Evolutionary conservation across 1,284 basidiomycete genomes (phyloP).

Genomic region (Serendipita sp.): DNA sequence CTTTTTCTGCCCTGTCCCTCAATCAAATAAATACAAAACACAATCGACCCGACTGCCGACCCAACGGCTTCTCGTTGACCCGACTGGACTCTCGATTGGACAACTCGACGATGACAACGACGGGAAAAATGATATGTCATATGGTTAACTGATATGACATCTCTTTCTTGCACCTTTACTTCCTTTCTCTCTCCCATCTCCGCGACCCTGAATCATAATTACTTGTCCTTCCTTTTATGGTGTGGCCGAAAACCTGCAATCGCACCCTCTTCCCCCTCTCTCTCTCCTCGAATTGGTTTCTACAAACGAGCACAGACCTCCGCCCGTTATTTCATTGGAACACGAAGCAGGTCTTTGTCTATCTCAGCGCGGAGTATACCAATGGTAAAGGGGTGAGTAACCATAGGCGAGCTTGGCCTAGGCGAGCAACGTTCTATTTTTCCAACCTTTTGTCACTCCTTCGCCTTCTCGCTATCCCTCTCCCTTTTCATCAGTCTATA

Average conservation of each 20-base stretch:
- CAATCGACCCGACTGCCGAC: too few species aligned
- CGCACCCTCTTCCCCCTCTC: neutral
- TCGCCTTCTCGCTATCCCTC: neutral
- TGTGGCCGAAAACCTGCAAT: constrained; percentile 3
- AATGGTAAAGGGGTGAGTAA: constrained; percentile 52
- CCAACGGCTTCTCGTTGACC: too few species aligned
- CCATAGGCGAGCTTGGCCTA: too few species aligned
- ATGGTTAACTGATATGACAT: too few species aligned
- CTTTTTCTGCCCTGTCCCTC: too few species aligned
- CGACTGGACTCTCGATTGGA: too few species aligned
- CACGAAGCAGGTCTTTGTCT: constrained; percentile 84
- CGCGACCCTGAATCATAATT: constrained; percentile 1
- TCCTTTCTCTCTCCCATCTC: constrained; percentile 6
- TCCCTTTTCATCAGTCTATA: too few species aligned
- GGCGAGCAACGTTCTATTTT: too few species aligned
- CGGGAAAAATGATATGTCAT: too few species aligned
- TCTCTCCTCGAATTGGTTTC: constrained; percentile 4
- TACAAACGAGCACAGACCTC: constrained; percentile 38
- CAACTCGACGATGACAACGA: too few species aligned
- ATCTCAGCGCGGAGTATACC: constrained; percentile 65
- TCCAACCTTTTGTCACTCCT: too few species aligned
- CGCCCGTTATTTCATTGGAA: constrained; percentile 82
- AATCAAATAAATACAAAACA: too few species aligned
- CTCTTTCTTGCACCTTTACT: neutral
- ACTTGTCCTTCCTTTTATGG: constrained; percentile 1